Evolutionary conservation across 352 stramenopile species (phyloP).

Genomic region (Lagenidium giganteum): DNA sequence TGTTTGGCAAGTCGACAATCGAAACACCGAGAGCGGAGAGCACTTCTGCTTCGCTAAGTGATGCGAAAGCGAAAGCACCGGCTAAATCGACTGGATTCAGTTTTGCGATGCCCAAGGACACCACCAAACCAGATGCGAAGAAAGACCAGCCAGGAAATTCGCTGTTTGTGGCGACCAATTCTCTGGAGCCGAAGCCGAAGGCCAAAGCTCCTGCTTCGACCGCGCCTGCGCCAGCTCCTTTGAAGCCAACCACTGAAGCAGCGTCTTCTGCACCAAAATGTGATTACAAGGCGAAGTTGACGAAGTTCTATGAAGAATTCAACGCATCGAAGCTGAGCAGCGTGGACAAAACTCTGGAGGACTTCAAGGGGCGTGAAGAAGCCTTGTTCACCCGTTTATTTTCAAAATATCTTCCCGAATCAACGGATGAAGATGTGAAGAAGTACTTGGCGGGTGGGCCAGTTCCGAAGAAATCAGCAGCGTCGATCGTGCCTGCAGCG

Average conservation of each 20-base stretch:
- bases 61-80: not conserved
- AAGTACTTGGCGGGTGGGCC: conserved; percentile 53
- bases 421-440: conserved; percentile 49
- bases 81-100: conserved; percentile 4
- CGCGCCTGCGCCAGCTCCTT: too few species aligned
- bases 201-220: too few species aligned
- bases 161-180: conserved; percentile 1
- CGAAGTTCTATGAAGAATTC: conserved; percentile 63
- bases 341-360: conserved; percentile 44
- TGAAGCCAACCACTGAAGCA: too few species aligned
- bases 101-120: not conserved
- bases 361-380: conserved; percentile 55
- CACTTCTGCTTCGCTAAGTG: not conserved
- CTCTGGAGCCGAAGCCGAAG: conserved; percentile 11
- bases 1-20: not conserved
- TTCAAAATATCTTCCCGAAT: conserved; percentile 47
- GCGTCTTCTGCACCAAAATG: not conserved
- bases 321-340: conserved; percentile 40
- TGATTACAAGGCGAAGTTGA: conserved; percentile 45
- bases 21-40: too few species aligned
- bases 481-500: not conserved
- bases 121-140: not conserved
- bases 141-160: conserved; percentile 3
- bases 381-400: conserved; percentile 58
- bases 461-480: conserved; percentile 35